Evolutionary conservation across 1,284 basidiomycete genomes (phyloP).

Genomic region (Ceratobasidium sp.): DNA sequence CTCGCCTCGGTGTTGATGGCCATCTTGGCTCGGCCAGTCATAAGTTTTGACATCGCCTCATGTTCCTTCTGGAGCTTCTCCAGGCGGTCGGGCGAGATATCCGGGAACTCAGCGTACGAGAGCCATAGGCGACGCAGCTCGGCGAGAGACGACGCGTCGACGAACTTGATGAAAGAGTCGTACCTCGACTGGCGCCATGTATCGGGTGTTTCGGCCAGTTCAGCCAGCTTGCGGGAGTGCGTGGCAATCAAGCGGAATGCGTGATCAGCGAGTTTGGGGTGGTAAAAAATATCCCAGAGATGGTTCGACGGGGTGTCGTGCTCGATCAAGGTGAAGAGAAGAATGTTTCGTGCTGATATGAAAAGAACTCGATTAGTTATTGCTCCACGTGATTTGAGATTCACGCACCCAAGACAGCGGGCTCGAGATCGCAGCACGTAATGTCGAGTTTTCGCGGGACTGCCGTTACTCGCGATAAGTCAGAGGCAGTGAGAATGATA

Average conservation of each 20-base stretch:
- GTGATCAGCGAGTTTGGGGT: slow-evolving; percentile 61
- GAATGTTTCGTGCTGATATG: slow-evolving; percentile 58
- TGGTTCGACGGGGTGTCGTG: slow-evolving; percentile 50
- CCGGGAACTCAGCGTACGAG: slow-evolving; percentile 53
- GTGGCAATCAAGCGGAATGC: slow-evolving; percentile 56
- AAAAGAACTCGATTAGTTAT: too few relatives aligned
- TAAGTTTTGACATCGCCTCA: not conserved
- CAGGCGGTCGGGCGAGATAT: slow-evolving; percentile 44
- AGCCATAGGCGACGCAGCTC: slow-evolving; percentile 61
- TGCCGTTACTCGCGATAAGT: slow-evolving; percentile 42
- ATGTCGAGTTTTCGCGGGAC: slow-evolving; percentile 61
- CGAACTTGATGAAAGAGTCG: slow-evolving; percentile 56
- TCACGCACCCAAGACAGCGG: slow-evolving; percentile 65
- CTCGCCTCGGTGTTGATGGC: slow-evolving; percentile 35
- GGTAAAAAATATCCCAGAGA: slow-evolving; percentile 69
- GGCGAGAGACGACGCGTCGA: slow-evolving; percentile 56
- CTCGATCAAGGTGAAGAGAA: slow-evolving; percentile 56
- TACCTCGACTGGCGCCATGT: slow-evolving; percentile 61
- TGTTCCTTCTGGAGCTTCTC: slow-evolving; percentile 22
- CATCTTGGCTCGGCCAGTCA: not conserved
- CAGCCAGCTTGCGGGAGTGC: slow-evolving; percentile 63
- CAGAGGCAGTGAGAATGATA: not conserved
- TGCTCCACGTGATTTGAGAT: too few relatives aligned
- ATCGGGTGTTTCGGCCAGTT: slow-evolving; percentile 54
- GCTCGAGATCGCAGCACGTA: slow-evolving; percentile 70